Evolutionary conservation across 2,329 filamentous ascomycete species (phyloP), one percentile per base, ranked within the genome.

Genomic region (Colletotrichum tropicicola): DNA sequence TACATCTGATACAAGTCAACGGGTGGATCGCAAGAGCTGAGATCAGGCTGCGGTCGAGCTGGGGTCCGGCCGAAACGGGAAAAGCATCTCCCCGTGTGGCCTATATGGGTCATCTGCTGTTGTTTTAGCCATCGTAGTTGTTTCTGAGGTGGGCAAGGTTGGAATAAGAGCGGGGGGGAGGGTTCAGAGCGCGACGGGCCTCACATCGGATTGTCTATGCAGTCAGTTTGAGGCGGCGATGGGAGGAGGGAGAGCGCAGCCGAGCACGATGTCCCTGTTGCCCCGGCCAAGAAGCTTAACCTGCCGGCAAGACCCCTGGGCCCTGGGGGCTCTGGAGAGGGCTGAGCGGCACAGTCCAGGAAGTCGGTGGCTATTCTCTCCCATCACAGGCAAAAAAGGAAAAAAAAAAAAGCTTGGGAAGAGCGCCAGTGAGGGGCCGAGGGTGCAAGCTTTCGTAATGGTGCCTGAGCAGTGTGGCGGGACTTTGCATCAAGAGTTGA

Each of bases 281-380:
- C 19, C 21, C 47, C 43, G 17, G 25, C 13, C 49, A 55, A 27
- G 56, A 55, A 56, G 43, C 49, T 56, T 56, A 51, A 65, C 25
- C 15, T 65, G 23, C 62, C 17, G 21, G 62, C 62, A 62, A 61
- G 49, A 65, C 61, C 61, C 56, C 43, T 54, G 56, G 19, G 21
- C 28, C 21, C n/a, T 13, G 39, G 41, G 17, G 51, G 37, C 47
- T 27, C n/a, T 5, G 15, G 21, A 25, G 9, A 15, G 43, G 51
- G 49, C 25, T 28, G n/a, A 39, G 39, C 12, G 49, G 57, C 39
- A 47, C 8, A 35, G 30, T n/a, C 47, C 39, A 13, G 32, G 32
- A 13, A 13, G n/a, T n/a, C n/a, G n/a, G n/a, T n/a, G n/a, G n/a
- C n/a, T n/a, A n/a, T n/a, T n/a, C n/a, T n/a, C n/a, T n/a, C n/a